phyloP scores from a whole-genome alignment of 2,329 filamentous ascomycete species.

The Penicillium occitanis region DNA sequence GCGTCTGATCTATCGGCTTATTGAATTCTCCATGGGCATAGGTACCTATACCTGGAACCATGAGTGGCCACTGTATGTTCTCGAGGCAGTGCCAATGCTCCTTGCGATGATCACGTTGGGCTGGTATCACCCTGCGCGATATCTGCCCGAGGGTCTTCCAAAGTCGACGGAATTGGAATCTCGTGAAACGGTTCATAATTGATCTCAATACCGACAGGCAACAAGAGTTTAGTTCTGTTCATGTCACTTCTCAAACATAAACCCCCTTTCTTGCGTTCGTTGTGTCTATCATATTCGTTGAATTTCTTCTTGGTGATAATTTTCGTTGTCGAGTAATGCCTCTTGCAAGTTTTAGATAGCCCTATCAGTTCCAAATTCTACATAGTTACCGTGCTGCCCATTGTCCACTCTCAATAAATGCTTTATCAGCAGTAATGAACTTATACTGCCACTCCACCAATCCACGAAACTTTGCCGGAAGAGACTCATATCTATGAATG shows the following conservation, averaged over 20 bases:
- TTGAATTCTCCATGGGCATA: conserved; percentile 26
- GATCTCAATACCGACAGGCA: neutral
- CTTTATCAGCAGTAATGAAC: neutral
- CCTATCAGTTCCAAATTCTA: neutral
- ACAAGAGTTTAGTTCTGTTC: neutral
- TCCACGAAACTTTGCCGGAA: conserved; percentile 32
- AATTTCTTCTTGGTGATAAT: neutral
- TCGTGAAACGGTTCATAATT: neutral
- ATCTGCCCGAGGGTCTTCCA: conserved; percentile 31
- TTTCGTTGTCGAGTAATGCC: neutral
- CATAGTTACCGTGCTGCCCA: neutral
- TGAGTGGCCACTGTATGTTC: conserved; percentile 27
- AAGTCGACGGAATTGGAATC: conserved; percentile 1
- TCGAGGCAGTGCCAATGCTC: conserved; percentile 28
- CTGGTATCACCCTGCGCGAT: conserved; percentile 48
- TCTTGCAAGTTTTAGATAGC: neutral
- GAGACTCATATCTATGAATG: conserved; percentile 35
- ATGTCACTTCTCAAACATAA: neutral
- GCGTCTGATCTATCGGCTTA: conserved; percentile 26
- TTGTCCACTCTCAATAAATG: neutral
- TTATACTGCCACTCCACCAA: conserved; percentile 36
- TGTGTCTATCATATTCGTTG: neutral
- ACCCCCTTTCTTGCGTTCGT: neutral
- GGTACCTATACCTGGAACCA: conserved; percentile 24
- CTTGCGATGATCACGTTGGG: neutral